A percentile compares a stretch with the other conserved stretches of the same genome.
These are phyloP conservation scores for Thalassia testudinum DNA, from an alignment of 116 monocot genomes.

Conservation along the genomic window DNA sequence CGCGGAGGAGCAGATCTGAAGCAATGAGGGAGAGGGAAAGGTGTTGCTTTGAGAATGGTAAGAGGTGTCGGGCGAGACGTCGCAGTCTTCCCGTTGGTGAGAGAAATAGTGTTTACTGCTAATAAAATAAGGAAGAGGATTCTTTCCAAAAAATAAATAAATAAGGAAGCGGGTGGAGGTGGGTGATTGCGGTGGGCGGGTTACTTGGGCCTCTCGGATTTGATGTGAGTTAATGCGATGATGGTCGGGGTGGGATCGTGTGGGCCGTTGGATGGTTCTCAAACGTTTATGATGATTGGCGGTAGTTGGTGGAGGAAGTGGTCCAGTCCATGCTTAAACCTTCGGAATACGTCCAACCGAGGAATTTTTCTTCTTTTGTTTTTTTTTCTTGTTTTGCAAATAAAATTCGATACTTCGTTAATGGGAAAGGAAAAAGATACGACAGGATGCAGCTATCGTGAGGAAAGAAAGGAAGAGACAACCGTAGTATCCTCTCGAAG, in stretches of 20 bases:
- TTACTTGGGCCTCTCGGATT: neutral
- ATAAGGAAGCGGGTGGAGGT: neutral
- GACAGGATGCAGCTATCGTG: too few species aligned
- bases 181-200: neutral
- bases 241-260: neutral
- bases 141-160: neutral
- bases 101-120: neutral
- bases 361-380: too few species aligned
- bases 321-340: too few species aligned
- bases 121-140: neutral
- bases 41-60: neutral
- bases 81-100: neutral
- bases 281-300: too few species aligned
- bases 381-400: too few species aligned
- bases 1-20: slow-evolving; percentile 7
- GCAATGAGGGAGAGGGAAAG: neutral
- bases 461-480: too few species aligned
- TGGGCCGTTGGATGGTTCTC: too few species aligned
- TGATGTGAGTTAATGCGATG: neutral
- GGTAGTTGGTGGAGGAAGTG: too few species aligned
- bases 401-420: too few species aligned
- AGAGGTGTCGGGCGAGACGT: slow-evolving; percentile 2
- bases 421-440: too few species aligned
- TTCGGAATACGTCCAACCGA: too few species aligned
- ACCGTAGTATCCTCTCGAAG: too few species aligned